Conservation (phyloP, 352 stramenopile genomes). For the Phytopythium ostracodes region DNA sequence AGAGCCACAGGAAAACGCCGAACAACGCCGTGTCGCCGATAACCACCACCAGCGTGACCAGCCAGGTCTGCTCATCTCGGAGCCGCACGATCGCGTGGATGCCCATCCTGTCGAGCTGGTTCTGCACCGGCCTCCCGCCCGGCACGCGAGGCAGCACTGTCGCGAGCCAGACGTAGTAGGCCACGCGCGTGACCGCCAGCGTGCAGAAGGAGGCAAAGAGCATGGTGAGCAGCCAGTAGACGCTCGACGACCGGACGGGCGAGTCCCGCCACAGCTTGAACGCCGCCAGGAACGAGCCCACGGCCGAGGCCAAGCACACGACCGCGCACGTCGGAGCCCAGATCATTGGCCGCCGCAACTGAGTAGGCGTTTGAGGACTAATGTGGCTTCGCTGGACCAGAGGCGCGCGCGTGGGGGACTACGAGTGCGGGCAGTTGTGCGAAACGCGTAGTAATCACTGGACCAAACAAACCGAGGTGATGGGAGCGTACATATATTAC, state of each 20-base stretch:
- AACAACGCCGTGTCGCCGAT: constrained; percentile 38
- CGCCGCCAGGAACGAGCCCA: constrained; percentile 7
- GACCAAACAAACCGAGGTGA: too few relatives aligned
- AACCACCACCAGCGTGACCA: constrained; percentile 29
- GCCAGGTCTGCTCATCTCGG: constrained; percentile 23
- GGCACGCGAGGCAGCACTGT: constrained; percentile 22
- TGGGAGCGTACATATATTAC: too few relatives aligned
- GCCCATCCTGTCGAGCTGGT: constrained; percentile 32
- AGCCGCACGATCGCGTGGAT: constrained; percentile 26
- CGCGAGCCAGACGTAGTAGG: constrained; percentile 37
- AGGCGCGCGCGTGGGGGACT: too few relatives aligned
- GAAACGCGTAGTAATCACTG: too few relatives aligned
- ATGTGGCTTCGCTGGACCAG: too few relatives aligned
- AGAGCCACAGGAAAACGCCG: constrained; percentile 36
- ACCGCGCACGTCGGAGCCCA: constrained; percentile 2
- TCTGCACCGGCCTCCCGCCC: neutral
- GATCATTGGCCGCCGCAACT: neutral
- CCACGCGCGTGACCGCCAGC: constrained; percentile 11
- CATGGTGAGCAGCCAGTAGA: constrained; percentile 13
- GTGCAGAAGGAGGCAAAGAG: constrained; percentile 44
- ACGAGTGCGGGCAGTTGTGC: too few relatives aligned
- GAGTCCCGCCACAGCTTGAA: constrained; percentile 12
- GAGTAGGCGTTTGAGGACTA: too few relatives aligned
- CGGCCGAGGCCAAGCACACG: constrained; percentile 3
- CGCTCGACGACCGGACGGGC: constrained; percentile 7